Percentiles rank a stretch among this genome's conserved stretches.
These are phyloP conservation scores for Alternaria angustiovoidea DNA, from an alignment of 2,329 filamentous ascomycete species.

Conservation along the genomic window DNA sequence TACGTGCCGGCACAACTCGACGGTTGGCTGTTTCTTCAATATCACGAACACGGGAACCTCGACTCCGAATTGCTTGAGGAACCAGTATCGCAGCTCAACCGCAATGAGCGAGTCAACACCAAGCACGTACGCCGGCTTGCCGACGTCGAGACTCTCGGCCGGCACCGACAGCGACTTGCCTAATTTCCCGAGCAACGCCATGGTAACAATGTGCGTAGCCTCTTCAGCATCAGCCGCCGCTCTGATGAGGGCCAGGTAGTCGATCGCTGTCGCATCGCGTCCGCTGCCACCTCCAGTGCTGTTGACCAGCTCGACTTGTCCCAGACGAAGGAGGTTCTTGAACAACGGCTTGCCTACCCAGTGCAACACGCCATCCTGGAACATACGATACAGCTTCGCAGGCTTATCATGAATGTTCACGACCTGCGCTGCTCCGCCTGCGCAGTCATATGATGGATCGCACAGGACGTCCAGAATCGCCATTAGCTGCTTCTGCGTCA, in stretches of 20 bases:
- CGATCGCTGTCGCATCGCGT: slow-evolving; percentile 4
- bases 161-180: slow-evolving; percentile 14
- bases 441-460: slow-evolving; percentile 10
- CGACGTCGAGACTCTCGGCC: slow-evolving; percentile 11
- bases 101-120: slow-evolving; percentile 37
- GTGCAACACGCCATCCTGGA: slow-evolving; percentile 12
- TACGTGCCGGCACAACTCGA: slow-evolving; percentile 10
- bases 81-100: slow-evolving; percentile 34
- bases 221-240: slow-evolving; percentile 12
- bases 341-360: slow-evolving; percentile 15
- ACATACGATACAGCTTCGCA: slow-evolving; percentile 15
- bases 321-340: slow-evolving; percentile 15
- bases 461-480: slow-evolving; percentile 15
- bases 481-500: slow-evolving; percentile 17
- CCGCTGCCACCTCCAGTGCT: slow-evolving; percentile 6
- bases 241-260: slow-evolving; percentile 15
- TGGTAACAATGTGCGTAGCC: slow-evolving; percentile 9
- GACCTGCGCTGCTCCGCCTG: slow-evolving; percentile 6
- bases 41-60: slow-evolving; percentile 31
- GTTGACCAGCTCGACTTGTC: slow-evolving; percentile 15
- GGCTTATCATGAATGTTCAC: slow-evolving; percentile 16
- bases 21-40: slow-evolving; percentile 17
- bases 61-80: slow-evolving; percentile 23
- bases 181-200: slow-evolving; percentile 14
- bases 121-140: slow-evolving; percentile 15